A percentile compares a stretch with the other conserved stretches of the same genome.
These are phyloP conservation scores for Apiospora sp. DNA, from an alignment of 2,329 filamentous ascomycete genomes.

Conservation along the genomic window DNA sequence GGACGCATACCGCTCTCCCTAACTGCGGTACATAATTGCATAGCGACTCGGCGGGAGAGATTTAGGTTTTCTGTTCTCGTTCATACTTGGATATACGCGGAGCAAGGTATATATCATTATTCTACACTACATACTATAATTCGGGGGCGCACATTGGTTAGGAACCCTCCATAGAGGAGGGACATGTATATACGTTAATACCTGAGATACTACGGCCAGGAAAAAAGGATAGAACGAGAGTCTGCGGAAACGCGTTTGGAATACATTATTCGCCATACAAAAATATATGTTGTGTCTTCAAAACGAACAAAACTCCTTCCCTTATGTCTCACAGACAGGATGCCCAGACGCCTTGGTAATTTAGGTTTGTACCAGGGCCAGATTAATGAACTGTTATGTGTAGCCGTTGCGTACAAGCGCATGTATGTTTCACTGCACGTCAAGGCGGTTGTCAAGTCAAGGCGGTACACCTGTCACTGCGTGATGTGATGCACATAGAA, in stretches of 20 bases:
- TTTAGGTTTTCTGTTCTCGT: background rate
- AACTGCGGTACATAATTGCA: slow-evolving; percentile 5
- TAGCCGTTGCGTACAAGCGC: background rate
- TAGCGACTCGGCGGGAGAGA: slow-evolving; percentile 8
- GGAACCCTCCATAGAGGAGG: background rate
- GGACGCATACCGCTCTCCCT: background rate
- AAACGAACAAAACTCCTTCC: background rate
- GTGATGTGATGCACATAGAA: background rate
- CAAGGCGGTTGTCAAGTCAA: background rate
- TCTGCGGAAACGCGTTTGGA: background rate
- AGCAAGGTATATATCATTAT: background rate
- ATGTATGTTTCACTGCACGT: background rate
- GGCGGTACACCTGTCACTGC: slow-evolving; percentile 1
- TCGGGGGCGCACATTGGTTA: background rate
- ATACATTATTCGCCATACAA: background rate
- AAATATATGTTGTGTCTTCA: background rate
- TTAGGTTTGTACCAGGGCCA: background rate
- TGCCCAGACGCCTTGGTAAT: background rate
- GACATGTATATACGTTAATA: slow-evolving; percentile 4
- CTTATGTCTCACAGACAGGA: background rate
- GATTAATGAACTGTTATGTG: background rate
- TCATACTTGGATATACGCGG: slow-evolving; percentile 11
- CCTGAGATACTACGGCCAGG: background rate
- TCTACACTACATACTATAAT: slow-evolving; percentile 17
- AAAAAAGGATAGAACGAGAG: background rate